These are phyloP conservation scores for Poteriospumella lacustris DNA, from an alignment of 108 stramenopile species.

Conservation along the genomic window DNA sequence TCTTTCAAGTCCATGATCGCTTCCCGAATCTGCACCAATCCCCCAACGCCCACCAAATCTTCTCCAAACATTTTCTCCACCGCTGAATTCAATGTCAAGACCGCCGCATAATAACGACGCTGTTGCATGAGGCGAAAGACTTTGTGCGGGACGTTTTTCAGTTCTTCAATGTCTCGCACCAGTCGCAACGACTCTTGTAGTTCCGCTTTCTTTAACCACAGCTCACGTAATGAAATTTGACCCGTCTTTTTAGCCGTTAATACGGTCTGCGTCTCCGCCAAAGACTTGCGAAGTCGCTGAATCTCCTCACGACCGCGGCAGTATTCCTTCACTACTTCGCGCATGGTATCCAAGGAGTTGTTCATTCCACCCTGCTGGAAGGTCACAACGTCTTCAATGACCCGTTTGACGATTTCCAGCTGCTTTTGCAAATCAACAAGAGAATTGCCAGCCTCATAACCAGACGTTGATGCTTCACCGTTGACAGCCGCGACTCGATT, in stretches of 20 bases:
- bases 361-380: slow-evolving; percentile 20
- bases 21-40: neutral
- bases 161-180: neutral
- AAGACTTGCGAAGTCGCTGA: neutral
- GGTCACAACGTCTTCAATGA: slow-evolving; percentile 20
- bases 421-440: neutral
- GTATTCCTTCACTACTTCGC: slow-evolving; percentile 1
- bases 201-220: slow-evolving; percentile 7
- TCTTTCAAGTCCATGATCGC: slow-evolving; percentile 2
- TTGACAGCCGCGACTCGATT: neutral
- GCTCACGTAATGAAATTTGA: neutral
- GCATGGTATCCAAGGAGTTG: neutral
- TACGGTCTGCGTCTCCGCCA: neutral
- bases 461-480: neutral
- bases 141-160: neutral
- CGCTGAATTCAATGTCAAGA: neutral
- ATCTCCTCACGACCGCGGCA: neutral
- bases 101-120: neutral
- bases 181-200: neutral
- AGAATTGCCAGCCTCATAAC: neutral
- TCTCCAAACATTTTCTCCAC: neutral
- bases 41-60: neutral
- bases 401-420: neutral
- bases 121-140: neutral
- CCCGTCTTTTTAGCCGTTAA: neutral